Percentiles rank a stretch among this genome's conserved stretches.
Evolutionary conservation across 257 asterid species (phyloP).

Genomic region (Primulina tabacum): DNA sequence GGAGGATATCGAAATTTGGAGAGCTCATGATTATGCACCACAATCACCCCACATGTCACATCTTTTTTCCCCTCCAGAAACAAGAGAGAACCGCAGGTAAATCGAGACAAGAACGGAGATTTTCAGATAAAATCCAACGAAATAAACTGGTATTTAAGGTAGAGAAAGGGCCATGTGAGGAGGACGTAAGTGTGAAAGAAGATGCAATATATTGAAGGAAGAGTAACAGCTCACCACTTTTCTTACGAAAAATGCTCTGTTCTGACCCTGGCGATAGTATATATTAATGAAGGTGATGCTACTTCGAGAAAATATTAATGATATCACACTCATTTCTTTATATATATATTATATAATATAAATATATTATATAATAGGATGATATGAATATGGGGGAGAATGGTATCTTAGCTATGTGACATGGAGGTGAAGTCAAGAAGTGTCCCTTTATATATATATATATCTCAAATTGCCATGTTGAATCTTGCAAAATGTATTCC

Average conservation of each 20-base stretch:
- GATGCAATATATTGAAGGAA: not conserved
- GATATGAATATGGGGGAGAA: not conserved
- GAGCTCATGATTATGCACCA: constrained; percentile 44
- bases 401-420: not conserved
- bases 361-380: too few relatives aligned
- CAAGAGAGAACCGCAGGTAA: not conserved
- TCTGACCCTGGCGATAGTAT: constrained; percentile 33
- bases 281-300: constrained; percentile 23
- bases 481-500: too few relatives aligned
- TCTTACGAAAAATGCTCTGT: constrained; percentile 49
- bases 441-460: too few relatives aligned
- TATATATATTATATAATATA: too few relatives aligned
- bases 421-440: not conserved
- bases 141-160: constrained; percentile 54
- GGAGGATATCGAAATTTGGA: constrained; percentile 36
- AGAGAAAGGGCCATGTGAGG: constrained; percentile 47
- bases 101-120: not conserved
- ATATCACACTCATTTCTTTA: not conserved
- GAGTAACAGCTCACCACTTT: constrained; percentile 58
- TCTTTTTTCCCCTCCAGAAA: not conserved
- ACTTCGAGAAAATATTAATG: constrained; percentile 20
- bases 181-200: constrained; percentile 15
- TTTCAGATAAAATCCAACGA: constrained; percentile 11
- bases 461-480: too few relatives aligned
- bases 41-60: constrained; percentile 11